Evolutionary conservation across 2,329 filamentous ascomycete species (phyloP).

Genomic region (Sarocladiaceae sp.): DNA sequence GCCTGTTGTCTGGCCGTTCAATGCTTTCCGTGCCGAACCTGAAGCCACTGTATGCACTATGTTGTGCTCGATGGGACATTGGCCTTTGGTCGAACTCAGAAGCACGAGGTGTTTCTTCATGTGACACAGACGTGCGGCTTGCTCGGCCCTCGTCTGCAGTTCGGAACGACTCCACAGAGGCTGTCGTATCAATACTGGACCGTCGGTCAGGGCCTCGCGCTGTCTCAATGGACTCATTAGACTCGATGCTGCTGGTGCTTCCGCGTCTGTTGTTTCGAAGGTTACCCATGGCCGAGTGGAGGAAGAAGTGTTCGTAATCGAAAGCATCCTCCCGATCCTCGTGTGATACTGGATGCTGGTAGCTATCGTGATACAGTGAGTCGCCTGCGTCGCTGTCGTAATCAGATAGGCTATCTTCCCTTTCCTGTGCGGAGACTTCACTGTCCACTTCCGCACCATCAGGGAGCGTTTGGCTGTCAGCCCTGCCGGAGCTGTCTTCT

Average conservation of each 20-base stretch:
- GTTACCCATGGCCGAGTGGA: conserved; percentile 85
- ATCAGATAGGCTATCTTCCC: conserved; percentile 19
- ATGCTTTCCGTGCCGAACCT: conserved; percentile 23
- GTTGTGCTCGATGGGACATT: conserved; percentile 10
- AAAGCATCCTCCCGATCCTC: conserved; percentile 94
- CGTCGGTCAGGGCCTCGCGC: conserved; percentile 43
- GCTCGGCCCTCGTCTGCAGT: conserved; percentile 49
- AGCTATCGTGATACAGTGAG: conserved; percentile 58
- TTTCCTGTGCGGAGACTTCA: conserved; percentile 17
- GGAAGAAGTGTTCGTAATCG: conserved; percentile 93
- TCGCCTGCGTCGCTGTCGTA: conserved; percentile 60
- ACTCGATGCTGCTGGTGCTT: conserved; percentile 21
- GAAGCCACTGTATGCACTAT: conserved; percentile 22
- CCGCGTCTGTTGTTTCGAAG: conserved; percentile 42
- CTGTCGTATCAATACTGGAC: conserved; percentile 45
- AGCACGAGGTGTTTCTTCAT: conserved; percentile 11
- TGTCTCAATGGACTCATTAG: conserved; percentile 59
- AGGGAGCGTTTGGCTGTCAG: conserved; percentile 4
- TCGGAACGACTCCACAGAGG: conserved; percentile 51
- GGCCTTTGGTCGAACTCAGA: neutral
- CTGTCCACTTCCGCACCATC: neutral
- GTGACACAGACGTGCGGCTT: conserved; percentile 30
- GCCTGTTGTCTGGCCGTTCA: conserved; percentile 15
- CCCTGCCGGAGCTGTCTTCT: conserved; percentile 12
- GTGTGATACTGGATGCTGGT: conserved; percentile 65